phyloP scores from a whole-genome alignment of 2,329 filamentous ascomycete species.

The Colletotrichum nymphaeae region DNA sequence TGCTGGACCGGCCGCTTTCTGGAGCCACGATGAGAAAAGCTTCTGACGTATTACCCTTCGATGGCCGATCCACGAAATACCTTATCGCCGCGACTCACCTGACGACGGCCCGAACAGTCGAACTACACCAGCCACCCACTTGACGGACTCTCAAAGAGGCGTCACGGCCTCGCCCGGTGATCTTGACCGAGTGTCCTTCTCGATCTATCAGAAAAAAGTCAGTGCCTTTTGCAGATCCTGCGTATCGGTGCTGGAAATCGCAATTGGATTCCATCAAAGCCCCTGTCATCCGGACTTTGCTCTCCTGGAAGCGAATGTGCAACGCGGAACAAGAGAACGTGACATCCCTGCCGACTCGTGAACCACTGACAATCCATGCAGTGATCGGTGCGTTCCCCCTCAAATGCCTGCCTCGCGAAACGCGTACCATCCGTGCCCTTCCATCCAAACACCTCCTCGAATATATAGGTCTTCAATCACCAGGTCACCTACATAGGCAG shows the following conservation, averaged over 20 bases:
- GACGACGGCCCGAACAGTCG: not conserved
- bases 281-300: not conserved
- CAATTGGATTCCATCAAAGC: not conserved
- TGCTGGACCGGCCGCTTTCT: not conserved
- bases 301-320: not conserved
- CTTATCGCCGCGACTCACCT: not conserved
- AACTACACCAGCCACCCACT: conserved; percentile 32
- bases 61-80: not conserved
- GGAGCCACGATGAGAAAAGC: not conserved
- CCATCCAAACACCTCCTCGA: not conserved
- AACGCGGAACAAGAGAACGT: conserved; percentile 4
- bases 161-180: not conserved
- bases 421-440: not conserved
- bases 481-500: not conserved
- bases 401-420: conserved; percentile 1
- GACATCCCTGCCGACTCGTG: conserved; percentile 13
- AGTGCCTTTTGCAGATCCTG: not conserved
- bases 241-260: not conserved
- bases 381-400: conserved; percentile 1
- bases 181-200: not conserved
- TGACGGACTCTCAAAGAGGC: not conserved
- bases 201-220: not conserved
- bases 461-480: not conserved
- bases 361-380: conserved; percentile 4
- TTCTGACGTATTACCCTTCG: not conserved